Conservation (phyloP, 1,284 basidiomycete species). For the Ustilago curta region DNA sequence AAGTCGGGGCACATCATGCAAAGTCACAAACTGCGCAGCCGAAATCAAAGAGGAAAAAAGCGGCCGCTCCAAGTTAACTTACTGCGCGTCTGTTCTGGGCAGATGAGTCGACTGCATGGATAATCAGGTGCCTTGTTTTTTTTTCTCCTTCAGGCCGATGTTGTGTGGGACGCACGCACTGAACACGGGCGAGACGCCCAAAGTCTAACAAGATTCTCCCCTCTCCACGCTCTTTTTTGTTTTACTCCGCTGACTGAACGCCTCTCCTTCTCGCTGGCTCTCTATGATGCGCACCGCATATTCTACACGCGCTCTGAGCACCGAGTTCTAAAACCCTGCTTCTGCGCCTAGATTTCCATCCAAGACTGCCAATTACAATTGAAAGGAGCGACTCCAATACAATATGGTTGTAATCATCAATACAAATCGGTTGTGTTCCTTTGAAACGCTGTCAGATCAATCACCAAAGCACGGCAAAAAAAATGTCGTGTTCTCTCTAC, state of each 20-base stretch:
- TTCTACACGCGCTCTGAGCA: not conserved
- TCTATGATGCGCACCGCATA: too few relatives aligned
- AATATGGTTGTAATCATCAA: not conserved
- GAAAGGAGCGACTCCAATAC: slow-evolving; percentile 4
- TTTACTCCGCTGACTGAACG: slow-evolving; percentile 11
- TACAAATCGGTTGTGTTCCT: not conserved
- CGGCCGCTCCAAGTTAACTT: not conserved
- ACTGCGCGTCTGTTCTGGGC: not conserved
- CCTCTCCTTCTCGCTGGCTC: not conserved
- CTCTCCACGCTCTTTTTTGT: too few relatives aligned
- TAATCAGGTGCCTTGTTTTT: slow-evolving; percentile 6
- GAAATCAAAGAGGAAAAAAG: slow-evolving; percentile 10
- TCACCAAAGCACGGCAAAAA: not conserved
- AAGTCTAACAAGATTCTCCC: slow-evolving; percentile 14
- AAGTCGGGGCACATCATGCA: slow-evolving; percentile 10
- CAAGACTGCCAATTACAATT: not conserved
- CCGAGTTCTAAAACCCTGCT: slow-evolving; percentile 10
- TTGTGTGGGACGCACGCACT: not conserved
- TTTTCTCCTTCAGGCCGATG: not conserved
- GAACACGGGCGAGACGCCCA: not conserved
- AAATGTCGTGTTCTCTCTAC: not conserved
- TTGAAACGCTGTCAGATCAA: slow-evolving; percentile 8
- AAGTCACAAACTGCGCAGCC: slow-evolving; percentile 15
- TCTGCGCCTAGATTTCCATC: slow-evolving; percentile 5
- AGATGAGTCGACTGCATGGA: slow-evolving; percentile 6